phyloP scores from a whole-genome alignment of 108 stramenopile genomes.

The Fragilaria radians region DNA sequence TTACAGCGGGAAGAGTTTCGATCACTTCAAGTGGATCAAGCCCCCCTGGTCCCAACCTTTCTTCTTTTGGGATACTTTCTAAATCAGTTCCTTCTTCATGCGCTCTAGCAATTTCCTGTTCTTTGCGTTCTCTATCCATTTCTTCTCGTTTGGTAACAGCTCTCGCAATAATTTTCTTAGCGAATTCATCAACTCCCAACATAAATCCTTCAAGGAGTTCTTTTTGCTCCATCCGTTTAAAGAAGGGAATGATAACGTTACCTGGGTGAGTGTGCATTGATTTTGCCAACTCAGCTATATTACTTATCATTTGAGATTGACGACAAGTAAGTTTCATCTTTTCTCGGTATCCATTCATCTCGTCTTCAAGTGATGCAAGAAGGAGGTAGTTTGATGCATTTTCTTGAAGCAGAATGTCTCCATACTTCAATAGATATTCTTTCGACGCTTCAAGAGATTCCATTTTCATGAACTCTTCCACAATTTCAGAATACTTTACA shows the following conservation, averaged over 20 bases:
- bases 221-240: slow-evolving; percentile 75
- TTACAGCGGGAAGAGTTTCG: slow-evolving; percentile 69
- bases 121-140: slow-evolving; percentile 73
- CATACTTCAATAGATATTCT: slow-evolving; percentile 83
- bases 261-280: slow-evolving; percentile 87
- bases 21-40: slow-evolving; percentile 95
- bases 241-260: slow-evolving; percentile 96
- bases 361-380: slow-evolving; percentile 93
- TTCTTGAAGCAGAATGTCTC: slow-evolving; percentile 89
- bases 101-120: slow-evolving; percentile 35
- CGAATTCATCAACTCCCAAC: slow-evolving; percentile 74
- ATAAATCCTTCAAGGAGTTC: slow-evolving; percentile 75
- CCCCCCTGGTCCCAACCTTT: slow-evolving; percentile 94
- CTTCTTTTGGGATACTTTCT: slow-evolving; percentile 59
- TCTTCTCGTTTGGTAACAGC: slow-evolving; percentile 91
- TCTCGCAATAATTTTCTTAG: slow-evolving; percentile 79
- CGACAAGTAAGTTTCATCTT: slow-evolving; percentile 93
- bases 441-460: slow-evolving; percentile 73
- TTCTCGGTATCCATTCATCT: slow-evolving; percentile 97
- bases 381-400: slow-evolving; percentile 93
- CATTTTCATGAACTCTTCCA: slow-evolving; percentile 87
- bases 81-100: slow-evolving; percentile 63
- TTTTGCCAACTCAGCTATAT: slow-evolving; percentile 95
- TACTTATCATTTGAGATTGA: slow-evolving; percentile 88
- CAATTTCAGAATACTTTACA: slow-evolving; percentile 78